Conservation (phyloP, 2,329 filamentous ascomycete species). For the Dactylonectria estremocensis region DNA sequence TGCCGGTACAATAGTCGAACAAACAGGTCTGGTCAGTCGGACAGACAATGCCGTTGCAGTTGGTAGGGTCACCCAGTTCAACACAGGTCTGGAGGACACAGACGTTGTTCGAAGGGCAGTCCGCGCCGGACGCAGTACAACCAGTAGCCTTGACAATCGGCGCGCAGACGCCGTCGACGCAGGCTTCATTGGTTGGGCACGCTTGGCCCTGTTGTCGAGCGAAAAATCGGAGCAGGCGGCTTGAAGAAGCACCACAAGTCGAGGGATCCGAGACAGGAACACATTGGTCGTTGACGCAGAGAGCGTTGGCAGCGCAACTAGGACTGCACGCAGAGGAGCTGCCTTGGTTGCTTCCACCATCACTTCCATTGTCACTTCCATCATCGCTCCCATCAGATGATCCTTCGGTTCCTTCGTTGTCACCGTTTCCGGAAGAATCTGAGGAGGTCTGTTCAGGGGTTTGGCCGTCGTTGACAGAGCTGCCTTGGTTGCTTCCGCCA, state of each 20-base stretch:
- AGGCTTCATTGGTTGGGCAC: slow-evolving; percentile 27
- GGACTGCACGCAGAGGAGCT: slow-evolving; percentile 17
- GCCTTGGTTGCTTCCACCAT: background rate
- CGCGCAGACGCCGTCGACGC: slow-evolving; percentile 32
- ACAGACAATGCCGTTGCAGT: slow-evolving; percentile 28
- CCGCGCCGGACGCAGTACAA: slow-evolving; percentile 23
- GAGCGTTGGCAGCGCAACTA: slow-evolving; percentile 8
- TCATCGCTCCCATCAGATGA: background rate
- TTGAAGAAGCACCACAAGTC: slow-evolving; percentile 17
- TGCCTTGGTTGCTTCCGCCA: too few relatives aligned
- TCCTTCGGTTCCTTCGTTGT: background rate
- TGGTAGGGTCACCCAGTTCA: slow-evolving; percentile 15
- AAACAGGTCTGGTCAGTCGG: slow-evolving; percentile 31
- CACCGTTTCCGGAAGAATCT: background rate
- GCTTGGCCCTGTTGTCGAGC: slow-evolving; percentile 21
- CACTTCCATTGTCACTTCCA: background rate
- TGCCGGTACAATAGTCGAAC: slow-evolving; percentile 31
- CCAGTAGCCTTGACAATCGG: slow-evolving; percentile 6
- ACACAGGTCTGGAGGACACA: slow-evolving; percentile 36
- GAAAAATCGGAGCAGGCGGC: slow-evolving; percentile 7
- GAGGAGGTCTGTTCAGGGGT: background rate
- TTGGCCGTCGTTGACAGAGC: too few relatives aligned
- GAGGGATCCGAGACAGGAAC: slow-evolving; percentile 20
- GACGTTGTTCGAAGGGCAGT: slow-evolving; percentile 32
- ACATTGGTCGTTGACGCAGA: slow-evolving; percentile 32